A percentile compares a stretch with the other conserved stretches of the same genome.
These are phyloP conservation scores for Pseudogymnoascus pannorum DNA, from an alignment of 2,329 filamentous ascomycete genomes.

Conservation along the genomic window DNA sequence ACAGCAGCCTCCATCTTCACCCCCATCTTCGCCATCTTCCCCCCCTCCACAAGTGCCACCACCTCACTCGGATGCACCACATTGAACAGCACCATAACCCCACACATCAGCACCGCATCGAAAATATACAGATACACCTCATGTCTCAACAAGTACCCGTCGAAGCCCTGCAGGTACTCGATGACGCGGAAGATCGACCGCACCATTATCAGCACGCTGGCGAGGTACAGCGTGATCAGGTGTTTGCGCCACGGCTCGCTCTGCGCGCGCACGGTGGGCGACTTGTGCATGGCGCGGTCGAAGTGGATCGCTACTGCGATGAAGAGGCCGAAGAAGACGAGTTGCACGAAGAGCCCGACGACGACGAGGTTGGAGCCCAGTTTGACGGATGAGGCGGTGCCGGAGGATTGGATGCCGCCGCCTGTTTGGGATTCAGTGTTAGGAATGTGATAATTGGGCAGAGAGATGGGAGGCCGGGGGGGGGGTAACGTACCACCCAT, in stretches of 20 bases:
- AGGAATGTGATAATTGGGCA: background rate
- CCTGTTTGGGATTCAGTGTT: background rate
- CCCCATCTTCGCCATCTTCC: background rate
- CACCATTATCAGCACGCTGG: conserved; percentile 37
- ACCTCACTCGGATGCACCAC: conserved; percentile 29
- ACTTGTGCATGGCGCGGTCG: conserved; percentile 32
- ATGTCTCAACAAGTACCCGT: conserved; percentile 35
- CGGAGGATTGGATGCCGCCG: conserved; percentile 24
- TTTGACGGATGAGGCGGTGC: conserved; percentile 19
- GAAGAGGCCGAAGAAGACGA: conserved; percentile 45
- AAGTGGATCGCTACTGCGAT: conserved; percentile 37
- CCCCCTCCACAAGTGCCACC: conserved; percentile 12
- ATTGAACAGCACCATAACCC: conserved; percentile 32
- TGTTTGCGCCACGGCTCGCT: conserved; percentile 28
- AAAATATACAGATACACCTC: conserved; percentile 39
- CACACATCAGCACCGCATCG: conserved; percentile 36
- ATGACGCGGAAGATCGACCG: conserved; percentile 38
- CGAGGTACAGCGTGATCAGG: conserved; percentile 35
- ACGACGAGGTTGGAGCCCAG: conserved; percentile 38
- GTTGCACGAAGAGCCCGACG: conserved; percentile 41
- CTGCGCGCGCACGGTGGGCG: conserved; percentile 20
- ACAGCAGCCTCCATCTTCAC: background rate
- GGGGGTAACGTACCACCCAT: conserved; percentile 24
- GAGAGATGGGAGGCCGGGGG: background rate
- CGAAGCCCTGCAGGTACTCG: conserved; percentile 37